Evolutionary conservation across 2,329 filamentous ascomycete genomes (phyloP).

Genomic region (Ramichloridium luteum): DNA sequence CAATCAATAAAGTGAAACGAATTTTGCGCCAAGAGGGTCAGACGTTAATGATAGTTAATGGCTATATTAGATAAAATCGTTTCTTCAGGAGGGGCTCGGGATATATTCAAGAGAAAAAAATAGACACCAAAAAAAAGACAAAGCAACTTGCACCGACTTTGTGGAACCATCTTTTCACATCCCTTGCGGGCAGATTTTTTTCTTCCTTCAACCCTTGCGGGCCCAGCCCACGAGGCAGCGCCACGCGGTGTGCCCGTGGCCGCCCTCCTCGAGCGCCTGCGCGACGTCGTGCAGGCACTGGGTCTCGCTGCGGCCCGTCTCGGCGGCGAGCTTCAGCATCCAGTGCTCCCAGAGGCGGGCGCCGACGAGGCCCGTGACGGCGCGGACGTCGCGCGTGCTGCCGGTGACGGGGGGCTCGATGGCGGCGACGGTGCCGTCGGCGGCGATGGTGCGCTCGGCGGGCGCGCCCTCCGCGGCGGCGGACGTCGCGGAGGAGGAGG

Average conservation of each 20-base stretch:
- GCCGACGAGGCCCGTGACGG: constrained; percentile 66
- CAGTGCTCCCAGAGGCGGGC: constrained; percentile 94
- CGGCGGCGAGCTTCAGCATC: constrained; percentile 76
- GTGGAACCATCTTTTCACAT: too few species aligned
- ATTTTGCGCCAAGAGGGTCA: too few species aligned
- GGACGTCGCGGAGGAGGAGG: constrained; percentile 4
- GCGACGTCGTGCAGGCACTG: constrained; percentile 44
- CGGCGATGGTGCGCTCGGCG: constrained; percentile 26
- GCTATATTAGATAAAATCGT: too few species aligned
- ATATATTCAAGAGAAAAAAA: too few species aligned
- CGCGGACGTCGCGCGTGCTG: constrained; percentile 24
- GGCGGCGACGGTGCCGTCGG: constrained; percentile 19
- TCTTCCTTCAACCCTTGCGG: too few species aligned
- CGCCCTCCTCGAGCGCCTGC: constrained; percentile 47
- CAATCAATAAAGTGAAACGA: too few species aligned
- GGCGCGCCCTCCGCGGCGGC: constrained; percentile 2
- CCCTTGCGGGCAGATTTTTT: too few species aligned
- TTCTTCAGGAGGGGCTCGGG: too few species aligned
- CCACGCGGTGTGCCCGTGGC: constrained; percentile 46
- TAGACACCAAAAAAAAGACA: too few species aligned
- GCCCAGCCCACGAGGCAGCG: constrained; percentile 49
- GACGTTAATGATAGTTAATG: too few species aligned
- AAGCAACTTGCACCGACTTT: too few species aligned
- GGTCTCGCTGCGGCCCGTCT: constrained; percentile 58
- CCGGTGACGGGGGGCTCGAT: constrained; percentile 24